phyloP scores from a whole-genome alignment of 1,284 basidiomycete species.

The Irpex lacteus region DNA sequence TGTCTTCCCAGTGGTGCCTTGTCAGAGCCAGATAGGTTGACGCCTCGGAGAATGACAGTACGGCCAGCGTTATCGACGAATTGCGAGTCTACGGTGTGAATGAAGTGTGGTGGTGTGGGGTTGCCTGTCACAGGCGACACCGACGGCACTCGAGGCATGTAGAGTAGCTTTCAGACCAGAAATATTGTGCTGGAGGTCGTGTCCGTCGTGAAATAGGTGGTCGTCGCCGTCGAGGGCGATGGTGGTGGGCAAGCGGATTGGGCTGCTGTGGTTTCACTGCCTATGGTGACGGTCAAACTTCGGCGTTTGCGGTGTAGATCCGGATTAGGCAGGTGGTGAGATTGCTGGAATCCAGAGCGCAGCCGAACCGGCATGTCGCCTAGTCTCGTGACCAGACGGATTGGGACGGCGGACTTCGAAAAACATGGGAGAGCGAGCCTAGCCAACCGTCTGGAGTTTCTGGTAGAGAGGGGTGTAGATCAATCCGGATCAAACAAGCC shows the following conservation, averaged over 20 bases:
- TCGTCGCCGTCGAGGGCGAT: background rate
- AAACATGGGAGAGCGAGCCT: too few species aligned
- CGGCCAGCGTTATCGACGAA: constrained; percentile 88
- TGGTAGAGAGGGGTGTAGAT: too few species aligned
- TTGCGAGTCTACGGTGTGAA: constrained; percentile 69
- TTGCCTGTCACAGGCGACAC: constrained; percentile 70
- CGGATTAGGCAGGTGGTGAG: background rate
- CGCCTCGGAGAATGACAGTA: constrained; percentile 84
- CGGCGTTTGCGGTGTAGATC: background rate
- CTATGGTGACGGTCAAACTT: background rate
- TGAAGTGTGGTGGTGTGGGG: constrained; percentile 46
- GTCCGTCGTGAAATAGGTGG: background rate
- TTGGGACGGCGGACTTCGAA: too few species aligned
- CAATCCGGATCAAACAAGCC: too few species aligned
- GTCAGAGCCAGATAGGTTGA: constrained; percentile 88
- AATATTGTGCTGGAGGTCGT: background rate
- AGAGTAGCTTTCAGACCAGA: background rate
- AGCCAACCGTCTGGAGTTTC: too few species aligned
- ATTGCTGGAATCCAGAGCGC: background rate
- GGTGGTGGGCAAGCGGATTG: background rate
- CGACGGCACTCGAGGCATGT: constrained; percentile 58
- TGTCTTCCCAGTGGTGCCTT: constrained; percentile 80
- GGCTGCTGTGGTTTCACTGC: background rate
- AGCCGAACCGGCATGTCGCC: background rate
- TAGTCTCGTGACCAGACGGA: too few species aligned